Base-by-base conservation (phyloP, 1,139 yeast genomes). In the Diutina neorugosa region DNA sequence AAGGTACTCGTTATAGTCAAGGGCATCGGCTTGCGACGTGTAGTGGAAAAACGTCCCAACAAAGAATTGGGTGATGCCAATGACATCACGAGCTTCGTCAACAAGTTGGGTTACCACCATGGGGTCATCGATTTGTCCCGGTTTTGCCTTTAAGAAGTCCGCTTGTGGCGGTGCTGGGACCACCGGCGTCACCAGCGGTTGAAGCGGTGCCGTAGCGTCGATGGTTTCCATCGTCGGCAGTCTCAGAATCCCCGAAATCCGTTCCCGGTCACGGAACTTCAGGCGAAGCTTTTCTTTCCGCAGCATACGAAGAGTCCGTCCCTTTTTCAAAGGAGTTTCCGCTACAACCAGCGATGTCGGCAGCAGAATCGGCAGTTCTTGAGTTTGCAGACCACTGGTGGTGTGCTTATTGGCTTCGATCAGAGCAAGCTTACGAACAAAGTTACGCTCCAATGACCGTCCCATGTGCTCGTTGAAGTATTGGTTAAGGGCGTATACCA, bases 21-120 rank as follows among this genome's bases (percentile, higher is more conserved):
- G 58, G 2, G 21, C 18, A 18, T 68, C 68, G 1, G 72, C 69
- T 23, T 16, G 50, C 14, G 27, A n/a, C 51, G 74, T 74, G 19
- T 82, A 78, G 58, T 87, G 94, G 69, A 90, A 89, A 55, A 89
- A 74, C 18, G 68, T 69, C 11, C 80, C 80, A 18, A 85, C 63
- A 56, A 88, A 82, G 59, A 78, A 82, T 59, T 87, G 96, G 52
- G 87, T 81, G 12, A 77, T 62, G 23, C 63, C 54, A 25, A 74
- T 68, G 43, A 73, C 59, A 12, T 68, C 70, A 47, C 61, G 66
- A 4, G 73, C 63, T 54, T 71, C 76, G 44, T 67, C 67, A 16
- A 72, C 65, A 21, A 73, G 55, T 21, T 64, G 72, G 12, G 81
- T 66, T 19, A 86, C 71, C 2, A 76, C 66, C 51, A 63, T 66